A percentile compares a stretch with the other conserved stretches of the same genome.
These are phyloP conservation scores for Licmophora abbreviata DNA, from an alignment of 108 stramenopile genomes.

Conservation along the genomic window DNA sequence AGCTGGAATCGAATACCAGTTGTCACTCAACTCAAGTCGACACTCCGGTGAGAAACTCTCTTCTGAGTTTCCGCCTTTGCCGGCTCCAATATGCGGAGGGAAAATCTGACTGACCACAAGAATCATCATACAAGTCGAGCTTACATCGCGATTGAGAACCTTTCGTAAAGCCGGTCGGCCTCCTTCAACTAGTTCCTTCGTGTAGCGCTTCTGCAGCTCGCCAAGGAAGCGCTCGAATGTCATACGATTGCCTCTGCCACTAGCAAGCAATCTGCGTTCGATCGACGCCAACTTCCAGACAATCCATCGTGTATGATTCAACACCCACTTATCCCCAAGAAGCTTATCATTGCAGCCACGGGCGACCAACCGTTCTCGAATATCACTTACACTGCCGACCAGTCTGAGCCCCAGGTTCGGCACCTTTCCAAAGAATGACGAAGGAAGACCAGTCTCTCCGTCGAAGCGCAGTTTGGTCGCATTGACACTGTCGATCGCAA, in stretches of 20 bases:
- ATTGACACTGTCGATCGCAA: conserved; percentile 37
- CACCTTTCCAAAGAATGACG: conserved; percentile 21
- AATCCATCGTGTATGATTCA: conserved; percentile 71
- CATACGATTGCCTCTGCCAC: conserved; percentile 44
- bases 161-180: conserved; percentile 58
- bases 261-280: conserved; percentile 49
- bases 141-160: conserved; percentile 68
- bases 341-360: conserved; percentile 37
- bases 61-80: background rate
- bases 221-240: conserved; percentile 45
- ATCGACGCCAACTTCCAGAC: conserved; percentile 76
- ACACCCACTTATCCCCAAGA: conserved; percentile 50
- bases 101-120: conserved; percentile 52
- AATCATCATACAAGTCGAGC: conserved; percentile 41
- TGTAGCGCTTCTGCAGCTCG: conserved; percentile 48
- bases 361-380: conserved; percentile 23
- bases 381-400: conserved; percentile 25
- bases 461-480: conserved; percentile 42
- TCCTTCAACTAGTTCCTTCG: conserved; percentile 46
- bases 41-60: background rate
- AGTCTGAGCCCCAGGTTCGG: conserved; percentile 7
- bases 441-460: conserved; percentile 20
- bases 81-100: conserved; percentile 15
- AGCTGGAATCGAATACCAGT: conserved; percentile 74
- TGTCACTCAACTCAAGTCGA: conserved; percentile 66